These are phyloP conservation scores for Neonectria neomacrospora DNA, from an alignment of 2,329 filamentous ascomycete genomes.

Conservation along the genomic window DNA sequence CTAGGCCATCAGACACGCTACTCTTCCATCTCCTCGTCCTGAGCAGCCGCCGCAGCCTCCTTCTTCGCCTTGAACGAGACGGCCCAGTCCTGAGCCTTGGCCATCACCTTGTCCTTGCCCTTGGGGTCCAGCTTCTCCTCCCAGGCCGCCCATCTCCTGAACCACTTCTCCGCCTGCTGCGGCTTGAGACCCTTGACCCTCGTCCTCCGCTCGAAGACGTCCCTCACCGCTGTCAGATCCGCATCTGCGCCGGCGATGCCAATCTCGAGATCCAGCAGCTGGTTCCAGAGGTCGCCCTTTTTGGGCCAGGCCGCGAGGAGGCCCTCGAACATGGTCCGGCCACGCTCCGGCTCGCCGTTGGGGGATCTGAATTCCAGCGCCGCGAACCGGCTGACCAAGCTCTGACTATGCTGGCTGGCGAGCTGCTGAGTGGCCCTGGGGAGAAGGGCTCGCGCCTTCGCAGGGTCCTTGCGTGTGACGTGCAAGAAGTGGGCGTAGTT, in stretches of 20 bases:
- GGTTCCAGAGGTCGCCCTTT: conserved; percentile 92
- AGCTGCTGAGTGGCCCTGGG: conserved; percentile 87
- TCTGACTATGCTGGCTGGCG: conserved; percentile 69
- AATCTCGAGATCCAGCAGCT: conserved; percentile 87
- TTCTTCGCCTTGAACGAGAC: conserved; percentile 61
- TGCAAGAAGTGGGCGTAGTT: conserved; percentile 97
- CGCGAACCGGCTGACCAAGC: conserved; percentile 87
- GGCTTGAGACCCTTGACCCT: conserved; percentile 79
- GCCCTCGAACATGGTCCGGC: conserved; percentile 93
- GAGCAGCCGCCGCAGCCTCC: conserved; percentile 48
- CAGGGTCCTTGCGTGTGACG: conserved; percentile 74
- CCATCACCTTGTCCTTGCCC: conserved; percentile 76
- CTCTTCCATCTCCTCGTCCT: conserved; percentile 52
- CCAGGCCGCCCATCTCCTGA: conserved; percentile 91
- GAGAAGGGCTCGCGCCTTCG: conserved; percentile 81
- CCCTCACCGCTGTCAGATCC: conserved; percentile 68
- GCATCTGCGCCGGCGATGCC: conserved; percentile 65
- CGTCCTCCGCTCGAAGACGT: conserved; percentile 84
- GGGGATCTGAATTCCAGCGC: conserved; percentile 89
- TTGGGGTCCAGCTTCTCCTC: conserved; percentile 78
- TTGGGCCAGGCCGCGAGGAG: conserved; percentile 87
- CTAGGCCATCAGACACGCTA: conserved; percentile 27
- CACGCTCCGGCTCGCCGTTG: conserved; percentile 87
- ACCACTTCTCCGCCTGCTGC: conserved; percentile 85
- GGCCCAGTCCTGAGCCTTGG: conserved; percentile 77